Base-by-base conservation (phyloP, 1,284 basidiomycete genomes). In the Microbotryomycetes sp. region DNA sequence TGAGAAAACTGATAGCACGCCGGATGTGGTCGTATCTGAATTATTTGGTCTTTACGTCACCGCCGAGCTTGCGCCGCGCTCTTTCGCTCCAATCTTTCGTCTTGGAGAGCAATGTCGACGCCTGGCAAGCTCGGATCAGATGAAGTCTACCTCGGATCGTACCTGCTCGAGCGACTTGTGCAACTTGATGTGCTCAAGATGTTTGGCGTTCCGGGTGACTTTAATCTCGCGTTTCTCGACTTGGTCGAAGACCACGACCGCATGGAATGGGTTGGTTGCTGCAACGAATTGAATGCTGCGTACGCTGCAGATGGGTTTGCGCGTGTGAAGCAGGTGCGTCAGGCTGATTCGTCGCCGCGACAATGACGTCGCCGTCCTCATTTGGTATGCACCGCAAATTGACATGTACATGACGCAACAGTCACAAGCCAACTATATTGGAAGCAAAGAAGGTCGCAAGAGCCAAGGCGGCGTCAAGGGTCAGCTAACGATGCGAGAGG, bases 231-330 rank as follows among this genome's bases (percentile, higher is more conserved):
- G 13, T 75, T 78, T 52, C 76, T 81, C 35, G 91, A 97, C 75
- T 82, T 68, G 21, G 67, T 72, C 63, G 92, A 97, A 75, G 86
- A 88, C 67, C 83, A 90, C 72, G 80, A 83, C 3, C 78, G 75
- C 11, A 83, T 97, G 48, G 78, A 88, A 24, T 97, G 93, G 93
- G 81, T 92, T 57, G 93, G 92, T 24, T 73, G 72, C 64, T 67
- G 71, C 15, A 91, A 92, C 75, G 91, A 69, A 54, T 61, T 70
- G 54, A 76, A 76, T 56, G 73, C 75, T 0, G 66, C 89, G 0
- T 96, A 96, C 74, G 91, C 91, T n/a, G 89, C 89, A 0, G 92
- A 97, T 73, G 93, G 92, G 23, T 96, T 96, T 73, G 88, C 92
- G 29, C 83, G 92, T 56, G 84, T 91, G 54, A 89, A 89, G 70